Base-by-base conservation (phyloP, 2,329 filamentous ascomycete species). In the Paecilomyces fulvus region DNA sequence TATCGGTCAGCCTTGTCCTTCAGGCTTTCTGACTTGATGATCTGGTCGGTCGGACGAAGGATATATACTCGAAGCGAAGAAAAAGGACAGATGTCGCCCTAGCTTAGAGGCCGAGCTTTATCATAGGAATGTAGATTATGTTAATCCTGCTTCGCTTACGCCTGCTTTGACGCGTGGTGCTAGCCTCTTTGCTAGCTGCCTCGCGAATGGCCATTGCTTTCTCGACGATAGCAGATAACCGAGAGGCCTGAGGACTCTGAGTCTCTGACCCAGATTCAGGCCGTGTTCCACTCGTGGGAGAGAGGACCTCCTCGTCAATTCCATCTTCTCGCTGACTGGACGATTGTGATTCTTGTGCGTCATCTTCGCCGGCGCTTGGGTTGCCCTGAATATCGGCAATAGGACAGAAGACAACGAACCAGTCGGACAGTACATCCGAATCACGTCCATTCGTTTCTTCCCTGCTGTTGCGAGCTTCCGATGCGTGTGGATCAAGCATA, bases 401-500 rank as follows among this genome's bases (percentile, higher is more conserved):
- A 12, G 67, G 61, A 17, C 66, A 68, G 56, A 70, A 70, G n/a
- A 70, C 55, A 8, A 55, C 62, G 33, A 68, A 59, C 2, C 63
- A 61, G 17, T 61, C 51, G 20, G 28, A 21, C 31, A 55, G 43
- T 30, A 53, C 51, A 20, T 51, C 43, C 8, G 20, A 28, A 17
- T 55, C 51, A 21, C 11, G 28, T 37, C 30, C 30, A 49, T 5
- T 33, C 14, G 52, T 20, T 51, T 50, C 25, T 30, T 56, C 28
- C 17, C 52, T 55, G 10, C 55, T 56, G 11, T 53, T 53, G 20
- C 33, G 43, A 20, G 28, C 54, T 28, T 54, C 53, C 31, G 14
- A 51, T 50, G 25, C 54, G 57, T 30, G 63, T 59, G 51, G 8
- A 59, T 23, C 20, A 17, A 30, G 4, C 30, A 6, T 17, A 21